Conservation (phyloP, 192 early-diverging fungal genomes). For the Coemansia sp. region DNA sequence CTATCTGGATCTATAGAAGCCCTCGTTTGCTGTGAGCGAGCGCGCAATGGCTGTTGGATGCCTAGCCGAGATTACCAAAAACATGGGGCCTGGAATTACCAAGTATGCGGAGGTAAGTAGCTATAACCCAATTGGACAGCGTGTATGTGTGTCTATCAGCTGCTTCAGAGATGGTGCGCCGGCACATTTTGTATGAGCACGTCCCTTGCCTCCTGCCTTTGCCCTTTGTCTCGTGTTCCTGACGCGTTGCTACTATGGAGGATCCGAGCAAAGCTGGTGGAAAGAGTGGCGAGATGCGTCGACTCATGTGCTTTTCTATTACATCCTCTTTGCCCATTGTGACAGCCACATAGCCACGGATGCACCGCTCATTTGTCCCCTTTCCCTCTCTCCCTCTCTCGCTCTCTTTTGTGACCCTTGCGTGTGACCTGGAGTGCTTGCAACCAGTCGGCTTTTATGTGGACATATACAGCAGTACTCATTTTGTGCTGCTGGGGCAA, state of each 20-base stretch:
- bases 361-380: neutral
- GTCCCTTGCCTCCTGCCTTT: neutral
- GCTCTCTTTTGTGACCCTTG: neutral
- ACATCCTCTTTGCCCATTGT: neutral
- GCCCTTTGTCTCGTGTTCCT: conserved; percentile 3
- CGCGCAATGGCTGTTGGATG: conserved; percentile 91
- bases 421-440: neutral
- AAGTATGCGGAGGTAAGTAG: conserved; percentile 56
- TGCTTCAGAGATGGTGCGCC: conserved; percentile 1
- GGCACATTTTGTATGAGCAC: conserved; percentile 5
- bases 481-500: neutral
- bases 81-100: conserved; percentile 58
- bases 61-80: conserved; percentile 73
- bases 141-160: neutral
- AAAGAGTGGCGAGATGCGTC: neutral
- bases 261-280: neutral
- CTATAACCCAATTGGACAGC: neutral
- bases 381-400: neutral
- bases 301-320: neutral
- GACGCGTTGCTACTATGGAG: neutral
- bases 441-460: conserved; percentile 2
- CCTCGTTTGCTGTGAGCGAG: conserved; percentile 68
- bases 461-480: conserved; percentile 6
- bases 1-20: conserved; percentile 58
- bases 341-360: conserved; percentile 9